Evolutionary conservation across 331 rosid species (phyloP), one percentile per base, ranked within the genome.

Genomic region (Rosa hybrid): DNA sequence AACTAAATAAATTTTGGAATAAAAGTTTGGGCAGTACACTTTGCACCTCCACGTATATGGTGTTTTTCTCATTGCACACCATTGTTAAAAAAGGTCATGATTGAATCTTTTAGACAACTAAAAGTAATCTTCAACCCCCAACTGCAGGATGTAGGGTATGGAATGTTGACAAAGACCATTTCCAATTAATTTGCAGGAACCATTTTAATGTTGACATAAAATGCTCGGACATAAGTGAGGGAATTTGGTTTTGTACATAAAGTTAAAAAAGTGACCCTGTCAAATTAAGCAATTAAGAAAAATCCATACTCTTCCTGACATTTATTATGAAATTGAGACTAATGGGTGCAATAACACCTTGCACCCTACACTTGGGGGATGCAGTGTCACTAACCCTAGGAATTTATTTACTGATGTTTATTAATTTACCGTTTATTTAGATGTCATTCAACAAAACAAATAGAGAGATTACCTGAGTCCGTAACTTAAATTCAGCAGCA

Each of bases 401-500:
- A 13, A 5, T 12, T 25, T 3, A 62, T 63, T 25, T 42, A 60
- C 17, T 25, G 20, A 18, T 20, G 63, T 54, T 18, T 13, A 17
- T 16, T n/a, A 8, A 7, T 56, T 0, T 56, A 59, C 14, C 59
- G 70, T 21, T 75, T 9, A 57, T 57, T 56, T 21, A 8, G 6
- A 46, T 25, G 57, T 6, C 17, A 68, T 80, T 80, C 50, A 72
- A 71, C 63, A 80, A 1, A 83, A 62, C n/a, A 69, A 48, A 30
- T 16, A 5, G 3, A 27, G 48, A 68, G 54, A 71, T 76, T 91
- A 96, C 99, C 97, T 96, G 99, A 34, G 99, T 96, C 62, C 97
- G 87, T 54, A 96, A 81, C 75, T 86, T 91, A 76, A 90, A 93
- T 81, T 96, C 99, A 64, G 97, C 97, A 83, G 99, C 98, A 83